Percentiles rank a stretch among this genome's conserved stretches.
Evolutionary conservation across 306 rosid genomes (phyloP).

Genomic region (Inga laurina): DNA sequence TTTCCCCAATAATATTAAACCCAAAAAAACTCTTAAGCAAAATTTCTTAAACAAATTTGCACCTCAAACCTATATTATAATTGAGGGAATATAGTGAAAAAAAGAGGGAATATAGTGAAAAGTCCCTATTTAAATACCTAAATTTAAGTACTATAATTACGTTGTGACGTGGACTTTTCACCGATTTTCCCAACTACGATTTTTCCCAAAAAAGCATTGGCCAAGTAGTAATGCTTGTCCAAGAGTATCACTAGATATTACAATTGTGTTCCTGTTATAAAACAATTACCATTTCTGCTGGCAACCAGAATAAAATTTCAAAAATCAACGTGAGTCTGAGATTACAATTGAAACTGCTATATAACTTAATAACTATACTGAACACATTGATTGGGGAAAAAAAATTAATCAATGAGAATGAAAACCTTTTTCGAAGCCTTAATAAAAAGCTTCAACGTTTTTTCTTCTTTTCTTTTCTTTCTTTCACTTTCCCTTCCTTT

Average conservation of each 20-base stretch:
- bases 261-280: neutral
- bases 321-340: neutral
- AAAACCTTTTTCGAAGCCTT: conserved; percentile 40
- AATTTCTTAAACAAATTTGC: too few relatives aligned
- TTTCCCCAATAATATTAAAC: fast-evolving
- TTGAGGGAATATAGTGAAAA: too few relatives aligned
- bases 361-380: conserved; percentile 10
- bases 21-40: too few relatives aligned
- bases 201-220: neutral
- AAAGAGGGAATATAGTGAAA: neutral
- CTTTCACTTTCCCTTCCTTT: neutral
- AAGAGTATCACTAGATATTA: neutral
- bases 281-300: too few relatives aligned
- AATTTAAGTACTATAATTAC: too few relatives aligned
- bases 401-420: conserved; percentile 35
- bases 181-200: too few relatives aligned
- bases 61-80: too few relatives aligned
- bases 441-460: conserved; percentile 28
- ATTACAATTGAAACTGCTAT: neutral
- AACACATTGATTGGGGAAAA: conserved; percentile 19
- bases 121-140: too few relatives aligned
- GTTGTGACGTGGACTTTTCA: too few relatives aligned
- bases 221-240: neutral
- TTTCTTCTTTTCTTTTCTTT: neutral
- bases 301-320: neutral